A percentile compares a stretch with the other conserved stretches of the same genome.
Evolutionary conservation across 306 rosid species (phyloP).

Genomic region (Pachyrhizus erosus): DNA sequence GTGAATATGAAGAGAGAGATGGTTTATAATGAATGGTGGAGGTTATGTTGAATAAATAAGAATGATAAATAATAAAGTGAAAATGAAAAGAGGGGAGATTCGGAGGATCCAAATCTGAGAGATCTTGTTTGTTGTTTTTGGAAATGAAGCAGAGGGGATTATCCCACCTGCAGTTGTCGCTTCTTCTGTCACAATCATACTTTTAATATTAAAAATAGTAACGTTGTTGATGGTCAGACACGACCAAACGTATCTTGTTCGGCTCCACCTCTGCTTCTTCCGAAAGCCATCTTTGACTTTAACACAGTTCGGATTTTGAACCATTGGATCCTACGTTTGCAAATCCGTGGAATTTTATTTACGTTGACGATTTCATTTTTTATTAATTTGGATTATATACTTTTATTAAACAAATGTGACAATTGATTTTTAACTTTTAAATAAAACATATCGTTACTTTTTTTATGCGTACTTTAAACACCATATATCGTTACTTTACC

Average conservation of each 20-base stretch:
- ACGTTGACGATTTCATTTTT: not conserved
- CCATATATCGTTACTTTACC: no score
- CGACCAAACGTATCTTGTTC: slow-evolving; percentile 33
- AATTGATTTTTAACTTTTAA: no score
- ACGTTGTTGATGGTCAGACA: slow-evolving; percentile 31
- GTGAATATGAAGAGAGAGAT: slow-evolving; percentile 14
- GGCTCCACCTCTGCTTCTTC: not conserved
- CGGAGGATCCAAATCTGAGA: slow-evolving; percentile 80
- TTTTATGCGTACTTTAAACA: no score
- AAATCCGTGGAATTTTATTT: not conserved
- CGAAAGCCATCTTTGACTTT: slow-evolving; percentile 20
- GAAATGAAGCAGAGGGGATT: slow-evolving; percentile 64
- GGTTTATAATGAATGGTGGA: slow-evolving; percentile 5
- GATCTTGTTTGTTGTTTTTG: slow-evolving; percentile 55
- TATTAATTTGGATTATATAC: not conserved
- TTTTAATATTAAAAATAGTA: not conserved
- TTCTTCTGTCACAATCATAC: slow-evolving; percentile 52
- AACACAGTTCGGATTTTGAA: slow-evolving; percentile 14
- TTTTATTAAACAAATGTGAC: no score
- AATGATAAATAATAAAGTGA: slow-evolving; percentile 14
- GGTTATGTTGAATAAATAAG: slow-evolving; percentile 21
- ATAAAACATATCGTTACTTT: no score
- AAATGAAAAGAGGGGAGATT: slow-evolving; percentile 48
- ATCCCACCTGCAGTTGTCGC: slow-evolving; percentile 68
- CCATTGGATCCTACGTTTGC: not conserved